Base-by-base conservation (phyloP, 2,329 filamentous ascomycete species). In the Claviceps fusiformis region DNA sequence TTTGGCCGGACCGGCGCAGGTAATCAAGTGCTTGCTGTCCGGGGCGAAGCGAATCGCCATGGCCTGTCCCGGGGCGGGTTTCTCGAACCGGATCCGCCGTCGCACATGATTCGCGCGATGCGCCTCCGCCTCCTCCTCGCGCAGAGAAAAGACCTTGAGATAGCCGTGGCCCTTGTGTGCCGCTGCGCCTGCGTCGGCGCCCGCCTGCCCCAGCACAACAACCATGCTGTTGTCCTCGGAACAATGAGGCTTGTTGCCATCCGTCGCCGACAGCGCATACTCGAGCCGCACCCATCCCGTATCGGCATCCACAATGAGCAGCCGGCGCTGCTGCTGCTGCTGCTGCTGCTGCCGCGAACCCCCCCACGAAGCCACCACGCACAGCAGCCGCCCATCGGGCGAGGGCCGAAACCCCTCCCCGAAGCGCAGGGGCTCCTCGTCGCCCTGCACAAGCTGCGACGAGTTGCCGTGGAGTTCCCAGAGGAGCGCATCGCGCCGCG, bases 401-500 rank as follows among this genome's bases (percentile, higher is more conserved):
- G 55, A 56, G 7, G 55, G 35, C 37, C 46, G 41, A 37, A 56
- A 54, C 3, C 51, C 52, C 31, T 54, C 52, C 11, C 55, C 48
- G 35, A 56, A 56, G 11, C 3, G 29, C 17, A 56, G 51, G 4
- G 55, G 55, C 39, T 56, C 55, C 41, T 56, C 52, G 15, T 51
- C 31, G 52, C 55, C 55, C 27, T 47, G 45, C 24, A 56, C 52
- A 2, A 56, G 55, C 52, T 56, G 55, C 33, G 50, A 49, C 19
- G 55, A 50, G 48, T 56, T 56, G 52, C 55, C n/a, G 47, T 56
- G 52, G 24, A 56, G 55, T 13, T 56, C 55, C 55, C 55, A 56
- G 46, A 56, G 43, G 37, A 56, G 55, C 7, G 55, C 50, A 35
- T 56, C 55, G 5, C 31, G 39, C 39, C 24, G 7, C 15, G 35